Evolutionary conservation across 1,284 basidiomycete genomes (phyloP), one percentile per base, ranked within the genome.

Genomic region (Malassezia restricta): DNA sequence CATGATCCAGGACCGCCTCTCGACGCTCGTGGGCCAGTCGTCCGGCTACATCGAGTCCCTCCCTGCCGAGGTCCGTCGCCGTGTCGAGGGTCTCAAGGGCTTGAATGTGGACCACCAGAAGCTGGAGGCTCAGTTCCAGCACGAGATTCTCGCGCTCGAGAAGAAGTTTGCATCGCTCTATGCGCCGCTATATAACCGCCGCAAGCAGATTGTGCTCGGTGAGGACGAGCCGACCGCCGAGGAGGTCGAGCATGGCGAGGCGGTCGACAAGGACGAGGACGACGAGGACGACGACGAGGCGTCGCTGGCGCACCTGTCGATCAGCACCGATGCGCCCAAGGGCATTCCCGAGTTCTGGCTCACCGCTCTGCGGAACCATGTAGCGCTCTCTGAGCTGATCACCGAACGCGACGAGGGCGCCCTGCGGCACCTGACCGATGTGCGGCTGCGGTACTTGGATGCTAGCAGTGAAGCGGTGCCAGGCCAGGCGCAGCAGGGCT

Each of bases 291-390:
- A 76, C 27, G 77, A 78, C 14, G 76, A 77, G 29, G 74, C 75
- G 56, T 75, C 76, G 49, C 74, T 74, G 30, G 76, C 73, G 29
- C 74, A 74, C 30, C 68, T 71, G 54, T 65, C 75, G 57, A 70
- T 74, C 39, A 75, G 75, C 57, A 65, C 71, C 32, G 67, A 70
- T 17, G 71, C 71, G 30, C 61, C 74, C 50, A 76, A 78, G 60
- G 84, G 85, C 61, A 89, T 98, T 68, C 87, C 91, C 57, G 85
- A 94, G 71, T 96, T 96, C 79, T 98, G 92, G 92, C 83, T 95
- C 65, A 96, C 92, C 1, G 88, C 89, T 1, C 80, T 96, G 60
- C 83, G 87, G 67, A 96, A 94, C 76, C 88, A 95, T 75, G 76
- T 85, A 55, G 87, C 82, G 47, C 80, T 96, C 50, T 80, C 81